phyloP scores from a whole-genome alignment of 768 basidiomycete species.

The Coprinellus aureogranulatus region DNA sequence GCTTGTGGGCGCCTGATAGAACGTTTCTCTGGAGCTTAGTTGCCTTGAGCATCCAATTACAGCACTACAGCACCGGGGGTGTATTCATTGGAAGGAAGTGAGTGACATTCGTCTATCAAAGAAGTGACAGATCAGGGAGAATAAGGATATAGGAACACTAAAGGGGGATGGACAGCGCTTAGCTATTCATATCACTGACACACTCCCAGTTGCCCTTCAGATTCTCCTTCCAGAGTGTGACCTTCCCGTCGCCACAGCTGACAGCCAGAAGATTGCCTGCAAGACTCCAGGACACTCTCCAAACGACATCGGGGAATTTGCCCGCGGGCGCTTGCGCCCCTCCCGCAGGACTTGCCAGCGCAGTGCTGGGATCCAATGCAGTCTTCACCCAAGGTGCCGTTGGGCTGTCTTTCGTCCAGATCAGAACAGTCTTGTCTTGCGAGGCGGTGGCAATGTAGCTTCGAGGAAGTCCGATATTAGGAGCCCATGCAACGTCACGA shows the following conservation, averaged over 20 bases:
- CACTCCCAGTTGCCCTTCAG: slow-evolving; percentile 95
- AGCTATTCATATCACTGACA: slow-evolving; percentile 92
- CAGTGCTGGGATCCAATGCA: slow-evolving; percentile 67
- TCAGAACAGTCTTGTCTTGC: slow-evolving; percentile 87
- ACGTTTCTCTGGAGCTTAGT: no score
- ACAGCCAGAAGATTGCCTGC: slow-evolving; percentile 96
- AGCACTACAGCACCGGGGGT: no score
- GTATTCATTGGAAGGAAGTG: no score
- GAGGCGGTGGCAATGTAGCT: slow-evolving; percentile 96
- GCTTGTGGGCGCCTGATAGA: no score
- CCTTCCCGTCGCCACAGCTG: slow-evolving; percentile 96
- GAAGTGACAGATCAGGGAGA: neutral
- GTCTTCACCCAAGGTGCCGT: slow-evolving; percentile 77
- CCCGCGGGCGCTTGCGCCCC: slow-evolving; percentile 52
- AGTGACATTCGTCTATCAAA: slow-evolving; percentile 1
- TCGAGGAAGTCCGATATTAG: slow-evolving; percentile 91
- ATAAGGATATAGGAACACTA: neutral
- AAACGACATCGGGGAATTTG: slow-evolving; percentile 95
- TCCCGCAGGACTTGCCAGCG: slow-evolving; percentile 44
- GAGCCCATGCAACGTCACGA: slow-evolving; percentile 98
- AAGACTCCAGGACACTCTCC: slow-evolving; percentile 97
- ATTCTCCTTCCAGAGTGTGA: slow-evolving; percentile 98
- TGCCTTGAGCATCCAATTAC: no score
- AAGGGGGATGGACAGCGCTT: slow-evolving; percentile 21
- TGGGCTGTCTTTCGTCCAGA: slow-evolving; percentile 86